Evolutionary conservation across 2,329 filamentous ascomycete genomes (phyloP).

Genomic region (Calonectria naviculata): DNA sequence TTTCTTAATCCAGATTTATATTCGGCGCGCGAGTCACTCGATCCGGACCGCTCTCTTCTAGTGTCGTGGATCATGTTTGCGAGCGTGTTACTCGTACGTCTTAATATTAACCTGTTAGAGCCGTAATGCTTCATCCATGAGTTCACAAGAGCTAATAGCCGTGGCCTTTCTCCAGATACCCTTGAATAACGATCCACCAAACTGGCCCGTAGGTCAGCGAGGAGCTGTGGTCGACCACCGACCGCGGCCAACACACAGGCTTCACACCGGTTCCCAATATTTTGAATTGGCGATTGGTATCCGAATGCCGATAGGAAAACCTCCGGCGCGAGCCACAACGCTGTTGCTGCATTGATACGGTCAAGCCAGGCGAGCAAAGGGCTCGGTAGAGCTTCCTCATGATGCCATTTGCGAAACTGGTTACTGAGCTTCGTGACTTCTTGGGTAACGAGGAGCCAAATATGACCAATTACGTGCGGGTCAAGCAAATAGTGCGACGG

Average conservation of each 20-base stretch:
- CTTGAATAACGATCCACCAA: constrained; percentile 44
- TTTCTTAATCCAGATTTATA: too few relatives aligned
- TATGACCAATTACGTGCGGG: constrained; percentile 53
- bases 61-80: constrained; percentile 19
- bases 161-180: constrained; percentile 39
- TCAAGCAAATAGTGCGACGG: constrained; percentile 53
- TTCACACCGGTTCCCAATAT: constrained; percentile 55
- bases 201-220: constrained; percentile 58
- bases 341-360: constrained; percentile 39
- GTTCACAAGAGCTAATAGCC: constrained; percentile 53
- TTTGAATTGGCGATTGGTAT: constrained; percentile 38
- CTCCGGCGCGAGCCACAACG: constrained; percentile 51
- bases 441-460: constrained; percentile 54
- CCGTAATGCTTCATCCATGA: constrained; percentile 54
- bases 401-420: constrained; percentile 40
- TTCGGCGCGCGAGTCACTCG: not conserved
- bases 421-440: constrained; percentile 52
- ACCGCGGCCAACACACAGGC: constrained; percentile 64
- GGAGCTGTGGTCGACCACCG: constrained; percentile 53
- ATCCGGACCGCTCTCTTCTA: not conserved
- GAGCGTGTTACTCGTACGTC: constrained; percentile 24
- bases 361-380: constrained; percentile 36
- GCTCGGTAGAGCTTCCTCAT: constrained; percentile 15
- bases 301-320: constrained; percentile 51
- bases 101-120: constrained; percentile 16